Percentiles rank a stretch among this genome's conserved stretches.
Conservation (phyloP, 352 stramenopile genomes). For the Pythium monospermum region DNA sequence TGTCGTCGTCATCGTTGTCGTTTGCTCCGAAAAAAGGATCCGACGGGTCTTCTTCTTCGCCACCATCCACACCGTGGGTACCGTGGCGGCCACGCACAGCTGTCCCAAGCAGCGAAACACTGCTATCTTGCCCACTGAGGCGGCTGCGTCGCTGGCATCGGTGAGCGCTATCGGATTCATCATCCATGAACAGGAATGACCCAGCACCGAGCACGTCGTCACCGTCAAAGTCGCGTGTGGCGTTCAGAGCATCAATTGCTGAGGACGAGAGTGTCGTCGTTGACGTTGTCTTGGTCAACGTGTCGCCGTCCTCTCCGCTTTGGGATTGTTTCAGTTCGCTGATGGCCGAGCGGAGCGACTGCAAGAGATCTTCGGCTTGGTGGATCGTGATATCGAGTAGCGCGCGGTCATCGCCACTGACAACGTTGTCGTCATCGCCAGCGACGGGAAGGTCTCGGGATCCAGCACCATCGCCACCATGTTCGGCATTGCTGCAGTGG, state of each 20-base stretch:
- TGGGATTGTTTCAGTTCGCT: conserved; percentile 3
- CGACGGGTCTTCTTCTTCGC: too few species aligned
- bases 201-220: neutral
- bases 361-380: conserved; percentile 16
- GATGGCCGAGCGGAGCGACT: conserved; percentile 16
- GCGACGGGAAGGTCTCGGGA: neutral
- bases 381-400: conserved; percentile 15
- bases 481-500: neutral
- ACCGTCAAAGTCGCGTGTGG: neutral
- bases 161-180: too few species aligned
- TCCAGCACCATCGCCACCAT: too few species aligned
- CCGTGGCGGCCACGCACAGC: too few species aligned
- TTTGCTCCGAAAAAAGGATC: too few species aligned
- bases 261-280: conserved; percentile 15
- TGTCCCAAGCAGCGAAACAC: too few species aligned
- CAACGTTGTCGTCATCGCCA: too few species aligned
- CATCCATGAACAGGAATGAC: conserved; percentile 8
- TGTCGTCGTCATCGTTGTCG: conserved; percentile 10
- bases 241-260: too few species aligned
- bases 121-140: too few species aligned
- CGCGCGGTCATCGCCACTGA: neutral
- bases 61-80: too few species aligned
- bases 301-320: neutral
- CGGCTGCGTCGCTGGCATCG: too few species aligned
- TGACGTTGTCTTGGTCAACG: conserved; percentile 16